Base-by-base conservation (phyloP, 1,139 yeast genomes). In the Hemisphaericaspora xylanilytica region DNA sequence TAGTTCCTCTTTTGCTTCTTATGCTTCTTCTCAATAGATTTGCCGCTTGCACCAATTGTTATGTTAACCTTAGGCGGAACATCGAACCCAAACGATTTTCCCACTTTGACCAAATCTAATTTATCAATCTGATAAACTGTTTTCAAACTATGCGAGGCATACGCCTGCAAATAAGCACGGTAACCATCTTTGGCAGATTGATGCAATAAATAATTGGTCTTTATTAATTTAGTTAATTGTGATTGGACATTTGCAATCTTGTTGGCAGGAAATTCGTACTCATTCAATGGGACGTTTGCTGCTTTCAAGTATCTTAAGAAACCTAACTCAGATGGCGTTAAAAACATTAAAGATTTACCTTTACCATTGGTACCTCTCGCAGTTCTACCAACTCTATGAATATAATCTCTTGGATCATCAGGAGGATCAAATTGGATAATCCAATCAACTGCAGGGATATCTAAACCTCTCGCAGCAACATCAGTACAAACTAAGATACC, bases 391-490 rank as follows among this genome's bases (percentile, higher is more conserved):
- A 92, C 97, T 63, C 97, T 81, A 66, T 92, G 98, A 53, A 92
- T 90, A 58, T 92, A 92, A 66, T 90, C 97, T 66, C 97, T 81
- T 61, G 97, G 97, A 67, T 92, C 97, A 81, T 92, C 97, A 59
- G 97, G 97, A 36, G 97, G 97, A 62, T 92, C 97, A 53, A 86
- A 89, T 69, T 92, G 97, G 46, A 92, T 82, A 54, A 92, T 92
- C 96, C 97, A 92, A 66, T 90, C 96, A 39, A 92, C 97, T 21
- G 95, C 85, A 37, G 97, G 97, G 49, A 92, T 90, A 69, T 92
- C 98, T 50, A 92, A 78, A 12, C 98, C 98, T 73, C 98, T 81
- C 9, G 98, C 97, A 17, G 97, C 98, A 50, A 92, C 97, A 65
- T 92, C 97, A 0, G 98, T 92, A 68, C 97, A 92, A 38, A 92